A percentile compares a stretch with the other conserved stretches of the same genome.
Conservation (phyloP, 2,329 filamentous ascomycete genomes). For the Penicillium glabrum region DNA sequence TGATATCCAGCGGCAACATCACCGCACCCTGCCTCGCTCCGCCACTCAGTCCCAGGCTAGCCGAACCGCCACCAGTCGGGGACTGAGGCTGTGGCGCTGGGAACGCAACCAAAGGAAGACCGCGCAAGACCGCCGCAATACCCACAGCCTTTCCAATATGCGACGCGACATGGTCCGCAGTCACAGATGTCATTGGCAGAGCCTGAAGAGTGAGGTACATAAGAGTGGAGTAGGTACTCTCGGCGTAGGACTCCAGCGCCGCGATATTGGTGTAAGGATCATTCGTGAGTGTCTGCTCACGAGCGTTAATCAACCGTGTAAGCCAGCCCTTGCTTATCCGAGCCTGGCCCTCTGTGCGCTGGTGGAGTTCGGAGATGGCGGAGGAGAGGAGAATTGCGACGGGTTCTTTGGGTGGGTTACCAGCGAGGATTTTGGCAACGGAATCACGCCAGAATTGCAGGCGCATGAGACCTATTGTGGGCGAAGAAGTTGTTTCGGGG, state of each 20-base stretch:
- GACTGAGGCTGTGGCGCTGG: slow-evolving; percentile 62
- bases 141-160: slow-evolving; percentile 94
- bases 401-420: slow-evolving; percentile 81
- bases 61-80: slow-evolving; percentile 46
- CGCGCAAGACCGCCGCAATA: slow-evolving; percentile 81
- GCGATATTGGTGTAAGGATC: slow-evolving; percentile 73
- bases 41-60: slow-evolving; percentile 33
- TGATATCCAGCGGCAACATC: slow-evolving; percentile 82
- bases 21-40: slow-evolving; percentile 61
- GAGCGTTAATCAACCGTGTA: slow-evolving; percentile 72
- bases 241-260: slow-evolving; percentile 81
- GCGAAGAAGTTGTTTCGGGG: slow-evolving; percentile 83
- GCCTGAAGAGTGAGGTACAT: slow-evolving; percentile 36
- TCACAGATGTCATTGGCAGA: slow-evolving; percentile 75
- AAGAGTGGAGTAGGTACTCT: slow-evolving; percentile 85
- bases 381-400: slow-evolving; percentile 80
- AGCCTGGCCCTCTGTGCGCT: slow-evolving; percentile 47
- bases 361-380: slow-evolving; percentile 61
- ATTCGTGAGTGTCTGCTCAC: slow-evolving; percentile 81
- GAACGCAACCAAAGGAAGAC: slow-evolving; percentile 83
- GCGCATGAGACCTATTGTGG: slow-evolving; percentile 82
- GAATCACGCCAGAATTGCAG: slow-evolving; percentile 95
- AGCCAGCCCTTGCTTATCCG: slow-evolving; percentile 70
- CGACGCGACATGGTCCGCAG: slow-evolving; percentile 87
- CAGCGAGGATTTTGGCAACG: slow-evolving; percentile 73